Evolutionary conservation across 805 yeast genomes (phyloP), one percentile per base, ranked within the genome.

Genomic region (Metschnikowia kofuensis): DNA sequence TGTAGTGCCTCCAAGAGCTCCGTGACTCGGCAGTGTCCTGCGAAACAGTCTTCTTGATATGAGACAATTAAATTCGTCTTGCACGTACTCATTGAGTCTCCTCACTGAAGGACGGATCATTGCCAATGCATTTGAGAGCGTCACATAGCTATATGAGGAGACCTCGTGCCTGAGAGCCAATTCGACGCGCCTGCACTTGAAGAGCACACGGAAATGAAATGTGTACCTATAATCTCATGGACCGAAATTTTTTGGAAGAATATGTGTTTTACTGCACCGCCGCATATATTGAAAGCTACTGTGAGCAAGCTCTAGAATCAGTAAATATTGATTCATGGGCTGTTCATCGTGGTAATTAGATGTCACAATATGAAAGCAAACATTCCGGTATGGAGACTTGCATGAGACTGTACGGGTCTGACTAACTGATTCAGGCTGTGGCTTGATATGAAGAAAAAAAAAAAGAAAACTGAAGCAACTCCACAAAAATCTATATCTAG

Each of bases 11-110:
- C 30, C 38, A 16, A 48, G 45, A 21, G 43, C 37, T 6, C 51
- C 51, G 21, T 28, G 38, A 28, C 12, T 28, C 6, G 36, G 31
- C 36, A n/a, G 27, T 14, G 44, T 38, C 13, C 37, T 34, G 12
- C 14, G 30, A 21, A 34, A 35, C 11, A 15, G 28, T 13, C 50
- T 15, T 31, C 44, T 29, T 2, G 47, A 42, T 1, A 52, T 47
- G 5, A 54, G 34, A 16, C 58, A 49, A 44, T 56, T 56, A 52
- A 44, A 54, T 9, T 50, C 39, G 38, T 56, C 60, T 2, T 37
- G 46, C 4, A 14, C 38, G 10, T 12, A 15, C 7, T 35, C 36
- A 27, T 38, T 42, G 16, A 40, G 44, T 27, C 39, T 40, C 32
- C 45, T 44, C 16, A 48, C 42, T 11, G 45, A n/a, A 13, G 51